These are phyloP conservation scores for Cytospora paraplurivora DNA, from an alignment of 2,329 filamentous ascomycete genomes.

Conservation along the genomic window DNA sequence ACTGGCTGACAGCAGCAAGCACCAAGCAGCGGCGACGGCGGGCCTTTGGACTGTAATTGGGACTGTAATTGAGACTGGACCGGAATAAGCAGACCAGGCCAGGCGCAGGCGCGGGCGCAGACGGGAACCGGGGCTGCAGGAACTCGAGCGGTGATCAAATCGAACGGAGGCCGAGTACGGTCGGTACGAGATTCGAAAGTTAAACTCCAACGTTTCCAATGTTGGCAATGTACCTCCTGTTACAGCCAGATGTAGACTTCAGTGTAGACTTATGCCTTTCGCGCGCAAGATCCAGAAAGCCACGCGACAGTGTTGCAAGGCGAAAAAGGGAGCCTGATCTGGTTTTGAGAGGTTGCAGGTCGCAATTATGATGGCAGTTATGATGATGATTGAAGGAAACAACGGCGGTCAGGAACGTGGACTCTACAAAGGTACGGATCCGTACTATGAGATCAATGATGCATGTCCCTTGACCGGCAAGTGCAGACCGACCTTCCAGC, in stretches of 20 bases:
- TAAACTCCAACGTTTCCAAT: background rate
- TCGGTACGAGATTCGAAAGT: background rate
- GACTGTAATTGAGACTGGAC: background rate
- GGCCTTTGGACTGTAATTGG: background rate
- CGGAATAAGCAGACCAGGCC: background rate
- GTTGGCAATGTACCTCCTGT: background rate
- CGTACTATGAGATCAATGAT: constrained; percentile 1
- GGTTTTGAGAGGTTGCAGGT: background rate
- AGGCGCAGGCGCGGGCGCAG: constrained; percentile 8
- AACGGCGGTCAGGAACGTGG: background rate
- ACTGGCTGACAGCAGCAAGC: constrained; percentile 20
- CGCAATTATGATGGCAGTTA: background rate
- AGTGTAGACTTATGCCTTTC: too few relatives aligned
- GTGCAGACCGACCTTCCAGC: background rate
- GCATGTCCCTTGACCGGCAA: background rate
- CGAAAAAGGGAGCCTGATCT: background rate
- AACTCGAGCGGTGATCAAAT: background rate
- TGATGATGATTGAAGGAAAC: background rate
- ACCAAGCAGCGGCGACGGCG: constrained; percentile 8
- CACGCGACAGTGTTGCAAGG: background rate
- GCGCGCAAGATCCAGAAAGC: background rate
- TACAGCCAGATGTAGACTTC: background rate
- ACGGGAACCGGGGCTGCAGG: constrained; percentile 2
- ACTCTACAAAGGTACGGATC: background rate
- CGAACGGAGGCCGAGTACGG: background rate